These are phyloP conservation scores for Hypoxylon intermedium DNA, from an alignment of 495 filamentous ascomycete species.

Conservation along the genomic window DNA sequence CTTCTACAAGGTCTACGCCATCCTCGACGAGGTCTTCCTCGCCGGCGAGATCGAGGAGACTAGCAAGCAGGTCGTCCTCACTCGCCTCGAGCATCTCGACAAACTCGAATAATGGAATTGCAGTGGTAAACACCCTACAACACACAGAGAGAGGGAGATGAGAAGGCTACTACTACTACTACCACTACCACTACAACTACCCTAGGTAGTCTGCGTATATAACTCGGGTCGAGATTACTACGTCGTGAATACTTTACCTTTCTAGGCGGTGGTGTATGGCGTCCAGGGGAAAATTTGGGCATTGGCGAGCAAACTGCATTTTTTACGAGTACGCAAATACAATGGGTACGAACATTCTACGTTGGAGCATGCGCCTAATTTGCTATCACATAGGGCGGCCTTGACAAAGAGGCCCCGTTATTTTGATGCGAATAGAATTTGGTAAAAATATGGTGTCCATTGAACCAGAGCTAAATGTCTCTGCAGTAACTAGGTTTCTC, in stretches of 20 bases:
- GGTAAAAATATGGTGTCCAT: constrained; percentile 2
- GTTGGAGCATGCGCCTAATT: neutral
- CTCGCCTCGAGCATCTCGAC: constrained; percentile 91
- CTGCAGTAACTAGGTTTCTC: too few relatives aligned
- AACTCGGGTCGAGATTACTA: neutral
- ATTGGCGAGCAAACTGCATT: constrained; percentile 5
- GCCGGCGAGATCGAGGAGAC: constrained; percentile 98
- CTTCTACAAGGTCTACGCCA: constrained; percentile 91
- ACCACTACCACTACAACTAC: too few relatives aligned
- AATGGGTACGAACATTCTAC: neutral
- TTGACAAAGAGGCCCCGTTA: neutral
- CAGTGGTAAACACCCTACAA: neutral
- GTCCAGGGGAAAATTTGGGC: constrained; percentile 7
- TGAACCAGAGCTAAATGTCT: neutral
- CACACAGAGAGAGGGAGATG: neutral
- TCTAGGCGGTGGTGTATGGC: constrained; percentile 29
- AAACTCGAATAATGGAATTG: constrained; percentile 75
- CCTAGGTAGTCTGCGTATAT: too few relatives aligned
- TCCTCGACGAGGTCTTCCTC: constrained; percentile 94
- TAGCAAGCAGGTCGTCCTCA: constrained; percentile 95
- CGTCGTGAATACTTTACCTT: constrained; percentile 2
- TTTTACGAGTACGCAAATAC: neutral
- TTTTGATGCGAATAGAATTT: neutral
- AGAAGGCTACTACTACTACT: neutral
- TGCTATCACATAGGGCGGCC: neutral